These are phyloP conservation scores for Exophiala lecanii-corni DNA, from an alignment of 2,329 filamentous ascomycete species.

Conservation along the genomic window DNA sequence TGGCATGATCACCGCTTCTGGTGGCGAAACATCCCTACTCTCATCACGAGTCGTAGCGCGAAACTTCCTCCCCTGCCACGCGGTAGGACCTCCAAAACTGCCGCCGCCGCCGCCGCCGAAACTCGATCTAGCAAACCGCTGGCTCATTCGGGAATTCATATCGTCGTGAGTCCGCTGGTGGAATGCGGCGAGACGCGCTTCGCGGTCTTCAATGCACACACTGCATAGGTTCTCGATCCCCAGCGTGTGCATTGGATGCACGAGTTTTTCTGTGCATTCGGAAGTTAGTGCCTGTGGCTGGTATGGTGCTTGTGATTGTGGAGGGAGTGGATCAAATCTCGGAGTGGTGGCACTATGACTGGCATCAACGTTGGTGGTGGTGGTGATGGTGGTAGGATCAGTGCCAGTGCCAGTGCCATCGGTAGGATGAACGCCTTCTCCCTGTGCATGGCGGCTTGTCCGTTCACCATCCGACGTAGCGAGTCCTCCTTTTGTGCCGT, in stretches of 20 bases:
- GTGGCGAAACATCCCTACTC: too few relatives aligned
- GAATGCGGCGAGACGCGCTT: not conserved
- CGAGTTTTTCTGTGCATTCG: not conserved
- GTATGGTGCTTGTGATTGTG: not conserved
- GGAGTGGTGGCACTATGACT: not conserved
- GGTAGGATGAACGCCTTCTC: too few relatives aligned
- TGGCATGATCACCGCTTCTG: too few relatives aligned
- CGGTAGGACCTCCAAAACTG: too few relatives aligned
- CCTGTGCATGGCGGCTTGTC: too few relatives aligned
- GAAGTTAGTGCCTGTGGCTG: not conserved
- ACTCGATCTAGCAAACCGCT: not conserved
- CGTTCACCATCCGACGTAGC: too few relatives aligned
- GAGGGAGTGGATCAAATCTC: not conserved
- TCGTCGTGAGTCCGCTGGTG: not conserved
- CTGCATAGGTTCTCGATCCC: not conserved
- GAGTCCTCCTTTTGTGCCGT: too few relatives aligned
- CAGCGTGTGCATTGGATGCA: constrained; percentile 1
- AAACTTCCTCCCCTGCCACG: not conserved
- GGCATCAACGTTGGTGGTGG: too few relatives aligned
- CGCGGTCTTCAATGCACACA: constrained; percentile 1
- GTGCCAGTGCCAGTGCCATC: too few relatives aligned
- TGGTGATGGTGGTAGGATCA: too few relatives aligned
- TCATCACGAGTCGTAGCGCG: too few relatives aligned
- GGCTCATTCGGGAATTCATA: not conserved
- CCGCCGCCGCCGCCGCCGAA: not conserved